Percentiles rank a stretch among this genome's conserved stretches.
phyloP scores from a whole-genome alignment of 352 stramenopile genomes.

The Phytophthora rubi region DNA sequence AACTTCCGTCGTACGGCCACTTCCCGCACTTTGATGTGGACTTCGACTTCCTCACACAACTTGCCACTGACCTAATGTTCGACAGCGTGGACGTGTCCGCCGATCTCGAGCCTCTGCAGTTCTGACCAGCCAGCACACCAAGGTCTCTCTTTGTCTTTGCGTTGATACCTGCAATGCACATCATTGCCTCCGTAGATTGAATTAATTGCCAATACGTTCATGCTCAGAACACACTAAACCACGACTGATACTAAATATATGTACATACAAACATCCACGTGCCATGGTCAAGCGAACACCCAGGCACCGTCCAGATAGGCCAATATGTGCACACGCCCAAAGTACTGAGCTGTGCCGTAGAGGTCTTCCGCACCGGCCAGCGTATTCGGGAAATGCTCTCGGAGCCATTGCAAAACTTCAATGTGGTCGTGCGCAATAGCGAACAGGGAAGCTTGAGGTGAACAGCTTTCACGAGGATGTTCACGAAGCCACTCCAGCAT shows the following conservation, averaged over 20 bases:
- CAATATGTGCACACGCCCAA: constrained; percentile 29
- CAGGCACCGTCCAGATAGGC: constrained; percentile 21
- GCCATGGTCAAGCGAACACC: background rate
- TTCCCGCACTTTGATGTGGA: constrained; percentile 16
- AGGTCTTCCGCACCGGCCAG: constrained; percentile 14
- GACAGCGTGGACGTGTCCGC: constrained; percentile 25
- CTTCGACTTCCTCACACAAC: constrained; percentile 24
- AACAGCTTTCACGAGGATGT: constrained; percentile 8
- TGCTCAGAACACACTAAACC: constrained; percentile 10
- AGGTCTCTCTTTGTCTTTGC: constrained; percentile 9
- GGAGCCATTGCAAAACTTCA: constrained; percentile 35
- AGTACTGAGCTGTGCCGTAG: constrained; percentile 26
- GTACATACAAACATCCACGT: constrained; percentile 9
- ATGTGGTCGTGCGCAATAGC: constrained; percentile 33
- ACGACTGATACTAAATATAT: too few relatives aligned
- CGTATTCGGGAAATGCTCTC: constrained; percentile 15
- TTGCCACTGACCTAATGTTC: constrained; percentile 25
- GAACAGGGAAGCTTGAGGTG: constrained; percentile 26
- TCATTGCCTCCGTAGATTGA: constrained; percentile 14
- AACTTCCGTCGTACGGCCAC: constrained; percentile 7
- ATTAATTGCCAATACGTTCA: constrained; percentile 5
- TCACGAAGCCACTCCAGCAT: constrained; percentile 34
- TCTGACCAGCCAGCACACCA: constrained; percentile 13
- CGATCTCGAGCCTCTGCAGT: constrained; percentile 28
- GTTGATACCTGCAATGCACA: constrained; percentile 2